Conservation (phyloP, 805 yeast genomes). For the Wickerhamiella domercqiae region DNA sequence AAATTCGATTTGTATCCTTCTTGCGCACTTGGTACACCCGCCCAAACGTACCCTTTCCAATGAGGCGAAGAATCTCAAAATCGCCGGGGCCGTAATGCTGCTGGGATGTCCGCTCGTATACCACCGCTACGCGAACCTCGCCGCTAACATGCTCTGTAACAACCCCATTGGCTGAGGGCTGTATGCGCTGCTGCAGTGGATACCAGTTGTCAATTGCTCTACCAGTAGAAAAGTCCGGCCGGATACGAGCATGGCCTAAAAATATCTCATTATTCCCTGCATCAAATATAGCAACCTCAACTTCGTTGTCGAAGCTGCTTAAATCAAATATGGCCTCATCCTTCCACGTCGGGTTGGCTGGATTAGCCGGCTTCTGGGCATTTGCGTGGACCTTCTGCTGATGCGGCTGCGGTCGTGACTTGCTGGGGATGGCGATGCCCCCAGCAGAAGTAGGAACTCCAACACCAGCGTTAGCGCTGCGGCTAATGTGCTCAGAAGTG, state of each 20-base stretch:
- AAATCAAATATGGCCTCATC: slow-evolving; percentile 91
- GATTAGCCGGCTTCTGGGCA: slow-evolving; percentile 2
- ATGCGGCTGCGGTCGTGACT: slow-evolving; percentile 1
- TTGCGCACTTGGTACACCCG: slow-evolving; percentile 93
- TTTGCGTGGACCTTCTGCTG: slow-evolving; percentile 4
- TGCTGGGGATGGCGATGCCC: slow-evolving; percentile 26
- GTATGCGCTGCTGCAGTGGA: slow-evolving; percentile 52
- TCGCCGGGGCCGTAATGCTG: slow-evolving; percentile 77
- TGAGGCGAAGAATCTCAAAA: slow-evolving; percentile 74
- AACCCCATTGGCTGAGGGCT: too few species aligned
- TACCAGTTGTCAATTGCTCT: slow-evolving; percentile 51
- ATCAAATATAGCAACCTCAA: slow-evolving; percentile 86
- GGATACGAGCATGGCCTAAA: slow-evolving; percentile 58
- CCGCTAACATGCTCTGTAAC: slow-evolving; percentile 67
- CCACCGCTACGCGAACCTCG: slow-evolving; percentile 58
- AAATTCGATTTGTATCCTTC: slow-evolving; percentile 74
- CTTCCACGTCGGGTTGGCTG: slow-evolving; percentile 69
- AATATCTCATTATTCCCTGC: slow-evolving; percentile 67
- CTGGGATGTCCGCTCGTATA: slow-evolving; percentile 52
- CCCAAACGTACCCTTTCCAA: slow-evolving; percentile 96
- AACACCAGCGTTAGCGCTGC: slow-evolving; percentile 12
- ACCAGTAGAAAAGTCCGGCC: slow-evolving; percentile 13
- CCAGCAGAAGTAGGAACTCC: slow-evolving; percentile 6
- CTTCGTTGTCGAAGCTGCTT: slow-evolving; percentile 58
- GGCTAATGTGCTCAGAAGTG: slow-evolving; percentile 77